A percentile compares a stretch with the other conserved stretches of the same genome.
phyloP scores from a whole-genome alignment of 176 grass and related monocot genomes.

The sorghum (Sorghum bicolor) region DNA sequence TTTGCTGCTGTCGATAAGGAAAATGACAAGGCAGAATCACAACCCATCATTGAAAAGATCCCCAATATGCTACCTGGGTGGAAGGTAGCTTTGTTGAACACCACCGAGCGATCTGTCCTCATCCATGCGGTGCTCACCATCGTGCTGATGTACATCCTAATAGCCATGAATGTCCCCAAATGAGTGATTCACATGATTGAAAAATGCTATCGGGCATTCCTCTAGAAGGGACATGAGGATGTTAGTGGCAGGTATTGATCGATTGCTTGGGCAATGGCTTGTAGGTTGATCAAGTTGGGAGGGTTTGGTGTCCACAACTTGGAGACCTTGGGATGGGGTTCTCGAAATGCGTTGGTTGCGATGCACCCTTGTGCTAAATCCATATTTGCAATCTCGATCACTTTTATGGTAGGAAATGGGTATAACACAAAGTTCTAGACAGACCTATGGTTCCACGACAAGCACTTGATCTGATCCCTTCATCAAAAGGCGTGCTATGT shows the following conservation, averaged over 20 bases:
- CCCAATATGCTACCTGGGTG: too few species aligned
- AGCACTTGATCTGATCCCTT: background rate
- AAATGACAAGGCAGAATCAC: background rate
- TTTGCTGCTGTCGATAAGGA: background rate
- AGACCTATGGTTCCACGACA: background rate
- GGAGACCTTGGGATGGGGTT: background rate
- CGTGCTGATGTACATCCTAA: too few species aligned
- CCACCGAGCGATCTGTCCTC: too few species aligned
- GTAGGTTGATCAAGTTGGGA: background rate
- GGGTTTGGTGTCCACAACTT: background rate
- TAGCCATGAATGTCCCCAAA: too few species aligned
- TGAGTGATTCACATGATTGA: too few species aligned
- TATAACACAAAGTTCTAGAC: background rate
- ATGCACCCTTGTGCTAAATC: background rate
- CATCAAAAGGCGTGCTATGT: background rate
- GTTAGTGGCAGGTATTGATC: background rate
- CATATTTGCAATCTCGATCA: background rate
- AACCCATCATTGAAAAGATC: background rate
- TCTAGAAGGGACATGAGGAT: background rate
- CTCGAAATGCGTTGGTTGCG: rapidly evolving
- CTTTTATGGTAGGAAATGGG: background rate
- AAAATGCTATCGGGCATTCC: background rate
- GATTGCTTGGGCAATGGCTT: background rate
- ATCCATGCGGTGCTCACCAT: too few species aligned
- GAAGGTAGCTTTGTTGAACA: too few species aligned